Percentiles rank a stretch among this genome's conserved stretches.
These are phyloP conservation scores for Cutaneotrichosporon dermatis DNA, from an alignment of 1,284 basidiomycete genomes.

Conservation along the genomic window DNA sequence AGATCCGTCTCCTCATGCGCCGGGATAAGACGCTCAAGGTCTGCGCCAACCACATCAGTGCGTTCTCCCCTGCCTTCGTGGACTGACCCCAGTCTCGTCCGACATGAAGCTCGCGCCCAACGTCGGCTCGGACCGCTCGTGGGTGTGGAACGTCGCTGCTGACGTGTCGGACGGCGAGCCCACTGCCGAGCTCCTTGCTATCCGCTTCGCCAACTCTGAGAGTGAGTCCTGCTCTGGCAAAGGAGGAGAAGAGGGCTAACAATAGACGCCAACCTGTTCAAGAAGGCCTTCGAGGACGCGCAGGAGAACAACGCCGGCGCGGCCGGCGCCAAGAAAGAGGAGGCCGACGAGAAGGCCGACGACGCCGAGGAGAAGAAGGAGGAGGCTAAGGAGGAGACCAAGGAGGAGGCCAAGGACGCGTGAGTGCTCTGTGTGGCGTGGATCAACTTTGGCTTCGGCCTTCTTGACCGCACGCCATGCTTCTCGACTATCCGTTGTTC, in stretches of 20 bases:
- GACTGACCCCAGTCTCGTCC: slow-evolving; percentile 59
- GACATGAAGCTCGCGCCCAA: slow-evolving; percentile 97
- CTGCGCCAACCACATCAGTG: slow-evolving; percentile 95
- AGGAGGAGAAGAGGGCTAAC: background rate
- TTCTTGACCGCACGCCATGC: too few species aligned
- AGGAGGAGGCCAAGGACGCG: slow-evolving; percentile 29
- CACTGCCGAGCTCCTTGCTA: slow-evolving; percentile 89
- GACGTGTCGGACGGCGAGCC: slow-evolving; percentile 89
- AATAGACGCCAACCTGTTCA: slow-evolving; percentile 83
- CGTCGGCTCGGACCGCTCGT: slow-evolving; percentile 97
- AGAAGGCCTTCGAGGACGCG: slow-evolving; percentile 77
- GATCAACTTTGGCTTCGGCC: too few species aligned
- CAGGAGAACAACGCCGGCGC: slow-evolving; percentile 62
- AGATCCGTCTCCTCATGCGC: slow-evolving; percentile 96
- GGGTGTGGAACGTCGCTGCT: slow-evolving; percentile 97
- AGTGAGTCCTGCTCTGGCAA: slow-evolving; percentile 57
- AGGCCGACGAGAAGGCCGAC: slow-evolving; percentile 40
- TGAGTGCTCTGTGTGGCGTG: background rate
- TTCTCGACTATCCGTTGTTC: too few species aligned
- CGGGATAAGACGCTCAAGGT: slow-evolving; percentile 99
- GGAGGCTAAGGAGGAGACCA: slow-evolving; percentile 20
- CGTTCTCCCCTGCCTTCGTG: slow-evolving; percentile 47
- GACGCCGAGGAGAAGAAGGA: slow-evolving; percentile 28
- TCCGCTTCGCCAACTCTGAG: slow-evolving; percentile 95
- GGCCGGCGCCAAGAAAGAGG: slow-evolving; percentile 31